These are phyloP conservation scores for Hypoxylon fuscum DNA, from an alignment of 495 filamentous ascomycete species.

Conservation along the genomic window DNA sequence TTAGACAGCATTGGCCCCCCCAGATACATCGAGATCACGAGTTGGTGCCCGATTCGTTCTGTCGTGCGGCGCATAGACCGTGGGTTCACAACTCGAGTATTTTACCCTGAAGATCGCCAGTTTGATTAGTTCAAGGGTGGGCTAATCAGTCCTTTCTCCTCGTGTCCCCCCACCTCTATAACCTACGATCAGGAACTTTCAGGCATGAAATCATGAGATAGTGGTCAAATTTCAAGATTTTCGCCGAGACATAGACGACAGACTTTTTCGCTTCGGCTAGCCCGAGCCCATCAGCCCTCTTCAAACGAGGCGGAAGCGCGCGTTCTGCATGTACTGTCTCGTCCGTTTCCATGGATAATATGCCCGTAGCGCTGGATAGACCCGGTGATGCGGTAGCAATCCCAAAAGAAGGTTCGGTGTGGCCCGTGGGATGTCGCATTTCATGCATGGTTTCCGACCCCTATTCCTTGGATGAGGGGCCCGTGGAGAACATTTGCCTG, in stretches of 20 bases:
- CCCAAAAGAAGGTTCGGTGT: constrained; percentile 33
- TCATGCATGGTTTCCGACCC: neutral
- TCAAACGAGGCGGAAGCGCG: neutral
- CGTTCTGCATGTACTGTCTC: neutral
- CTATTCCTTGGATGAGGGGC: neutral
- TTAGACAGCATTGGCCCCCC: constrained; percentile 3
- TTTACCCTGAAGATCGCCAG: neutral
- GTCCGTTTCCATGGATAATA: neutral
- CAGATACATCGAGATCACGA: neutral
- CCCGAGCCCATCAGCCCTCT: constrained; percentile 11
- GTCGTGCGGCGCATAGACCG: too few relatives aligned
- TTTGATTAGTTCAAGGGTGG: neutral
- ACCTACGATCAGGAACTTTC: constrained; percentile 1
- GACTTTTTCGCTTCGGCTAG: constrained; percentile 3
- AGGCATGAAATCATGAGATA: constrained; percentile 1
- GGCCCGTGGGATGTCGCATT: constrained; percentile 12
- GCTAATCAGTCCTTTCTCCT: neutral
- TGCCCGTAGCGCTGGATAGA: constrained; percentile 1
- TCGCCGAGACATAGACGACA: constrained; percentile 1
- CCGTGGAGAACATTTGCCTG: neutral
- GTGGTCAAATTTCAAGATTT: neutral
- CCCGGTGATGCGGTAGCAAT: constrained; percentile 31
- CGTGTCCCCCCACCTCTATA: neutral
- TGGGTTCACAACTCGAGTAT: too few relatives aligned
- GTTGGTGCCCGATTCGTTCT: neutral